phyloP scores from a whole-genome alignment of 129 eudicot species.

The Apium graveolens region DNA sequence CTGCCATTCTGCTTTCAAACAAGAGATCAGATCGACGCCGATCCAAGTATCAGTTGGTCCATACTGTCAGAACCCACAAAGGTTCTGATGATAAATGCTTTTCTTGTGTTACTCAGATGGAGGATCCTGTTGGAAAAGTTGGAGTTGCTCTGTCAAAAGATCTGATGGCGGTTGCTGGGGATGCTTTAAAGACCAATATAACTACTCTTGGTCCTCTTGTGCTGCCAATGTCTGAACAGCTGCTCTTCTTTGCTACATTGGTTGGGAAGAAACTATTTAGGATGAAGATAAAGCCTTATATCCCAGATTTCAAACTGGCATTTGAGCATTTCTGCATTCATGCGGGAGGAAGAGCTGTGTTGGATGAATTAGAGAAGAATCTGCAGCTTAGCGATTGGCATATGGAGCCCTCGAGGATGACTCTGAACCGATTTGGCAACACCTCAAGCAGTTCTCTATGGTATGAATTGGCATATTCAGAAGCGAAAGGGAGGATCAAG shows the following conservation, averaged over 20 bases:
- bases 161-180: constrained; percentile 87
- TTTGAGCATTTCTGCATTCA: constrained; percentile 91
- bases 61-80: constrained; percentile 81
- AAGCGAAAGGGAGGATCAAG: constrained; percentile 78
- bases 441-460: constrained; percentile 89
- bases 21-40: constrained; percentile 43
- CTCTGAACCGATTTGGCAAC: constrained; percentile 69
- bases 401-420: constrained; percentile 94
- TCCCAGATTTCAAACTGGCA: constrained; percentile 77
- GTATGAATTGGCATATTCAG: constrained; percentile 83
- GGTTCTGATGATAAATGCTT: constrained; percentile 83
- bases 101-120: constrained; percentile 67
- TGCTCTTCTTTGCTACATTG: constrained; percentile 72
- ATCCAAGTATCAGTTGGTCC: constrained; percentile 67
- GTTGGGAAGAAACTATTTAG: constrained; percentile 57
- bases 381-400: constrained; percentile 81
- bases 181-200: constrained; percentile 76
- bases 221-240: constrained; percentile 80
- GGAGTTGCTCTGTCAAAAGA: constrained; percentile 82
- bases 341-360: constrained; percentile 87
- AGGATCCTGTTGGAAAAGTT: constrained; percentile 61
- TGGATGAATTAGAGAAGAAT: constrained; percentile 77
- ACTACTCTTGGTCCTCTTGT: constrained; percentile 85
- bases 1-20: constrained; percentile 73
- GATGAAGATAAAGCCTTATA: constrained; percentile 84